Base-by-base conservation (phyloP, 768 basidiomycete genomes). In the Amanita inopinata region DNA sequence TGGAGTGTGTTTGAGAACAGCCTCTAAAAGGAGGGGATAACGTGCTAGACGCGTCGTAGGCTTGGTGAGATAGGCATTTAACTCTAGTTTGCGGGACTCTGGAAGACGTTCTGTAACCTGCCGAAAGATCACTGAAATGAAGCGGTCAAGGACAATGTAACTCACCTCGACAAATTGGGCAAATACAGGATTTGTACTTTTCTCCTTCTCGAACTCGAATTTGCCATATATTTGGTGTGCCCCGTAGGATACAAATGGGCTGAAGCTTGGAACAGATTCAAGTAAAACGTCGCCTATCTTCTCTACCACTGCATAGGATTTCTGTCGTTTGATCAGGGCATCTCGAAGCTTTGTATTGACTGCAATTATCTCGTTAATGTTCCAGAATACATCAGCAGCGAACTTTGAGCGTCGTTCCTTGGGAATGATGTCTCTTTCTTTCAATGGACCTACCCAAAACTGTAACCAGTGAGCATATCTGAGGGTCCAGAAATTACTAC, bases 121-220 rank as follows among this genome's bases (percentile, higher is more conserved):
- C 11, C 36, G n/a, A 40, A 7, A 11, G 37, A 27, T 20, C 24
- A 36, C 19, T 10, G 14, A 42, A 39, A 7, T 19, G 15, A 33
- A 17, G 15, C 11, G 42, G 38, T 12, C 27, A n/a, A 32, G 14
- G 31, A 7, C 31, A 10, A 17, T 19, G 37, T 18, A 28, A 70
- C 78, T 40, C 51, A 90, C 92, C 71, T 98, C 96, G 22, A 98
- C 96, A 60, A 98, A 99, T 46, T 79, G 78, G 40, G 90, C 84
- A 64, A 99, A 99, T 9, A 80, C 85, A 4, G 84, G 76, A 63
- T 99, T 99, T 38, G 80, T 74, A 43, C 74, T 80, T 69, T 97
- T 98, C 71, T 98, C 96, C 71, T 89, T 94, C 69, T 99, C 96
- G 60, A 99, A 98, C 64, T 97, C 93, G 58, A 90, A 97, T 62